Evolutionary conservation across 495 filamentous ascomycete genomes (phyloP), one percentile per base, ranked within the genome.

Genomic region (Penicillium parvum): DNA sequence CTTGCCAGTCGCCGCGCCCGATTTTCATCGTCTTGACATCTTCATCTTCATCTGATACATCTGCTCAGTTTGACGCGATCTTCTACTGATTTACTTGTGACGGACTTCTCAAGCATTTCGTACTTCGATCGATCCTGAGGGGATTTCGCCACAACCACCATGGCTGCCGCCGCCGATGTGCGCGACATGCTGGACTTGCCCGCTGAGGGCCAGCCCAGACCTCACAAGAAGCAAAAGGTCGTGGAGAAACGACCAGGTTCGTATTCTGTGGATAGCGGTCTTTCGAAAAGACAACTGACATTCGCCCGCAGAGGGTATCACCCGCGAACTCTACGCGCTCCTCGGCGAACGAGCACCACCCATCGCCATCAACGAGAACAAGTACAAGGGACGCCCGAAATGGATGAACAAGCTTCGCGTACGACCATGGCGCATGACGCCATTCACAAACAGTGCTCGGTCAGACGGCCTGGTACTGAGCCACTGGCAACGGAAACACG

Each of bases 151-250:
- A 42, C 28, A 35, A 42, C 47, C 61, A 70, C 43, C 53, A 90
- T 88, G 83, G 77, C 84, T 52, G 72, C 84, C 55, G 73, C 71
- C 52, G 88, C 86, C 65, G 89, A 95, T 76, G 81, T 92, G 43
- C 88, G 86, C 66, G 89, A 95, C 66, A 86, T 95, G 63, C 83
- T 95, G 65, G 85, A 88, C 63, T 71, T 94, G 58, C 82, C 86
- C 37, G 75, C 69, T 42, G 74, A 84, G 55, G 79, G 77, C 48
- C 68, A 77, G 49, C 68, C 77, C 28, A 72, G 76, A 42, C 81
- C 85, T 8, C 64, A 76, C 34, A 94, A 94, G 69, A 91, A 91
- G 57, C 81, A 84, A 60, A 90, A 88, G 59, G 76, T 78, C 0
- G 71, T 73, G 5, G 79, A 78, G 40, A 81, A 82, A 49, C 78